Base-by-base conservation (phyloP, 2,329 filamentous ascomycete genomes). In the Metarhizium sp. region DNA sequence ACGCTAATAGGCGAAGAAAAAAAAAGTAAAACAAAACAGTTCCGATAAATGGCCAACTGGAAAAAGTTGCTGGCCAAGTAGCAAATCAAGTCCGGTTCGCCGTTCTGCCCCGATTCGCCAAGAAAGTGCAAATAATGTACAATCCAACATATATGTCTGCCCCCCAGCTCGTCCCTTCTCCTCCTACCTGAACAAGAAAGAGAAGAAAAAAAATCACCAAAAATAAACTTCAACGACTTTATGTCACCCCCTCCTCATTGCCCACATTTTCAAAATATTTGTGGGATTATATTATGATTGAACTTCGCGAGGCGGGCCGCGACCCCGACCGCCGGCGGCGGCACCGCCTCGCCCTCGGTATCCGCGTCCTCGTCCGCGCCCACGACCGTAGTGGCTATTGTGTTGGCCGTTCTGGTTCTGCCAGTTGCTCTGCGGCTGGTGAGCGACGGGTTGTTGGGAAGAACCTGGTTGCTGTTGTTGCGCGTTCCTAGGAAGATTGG, bases 401-500 rank as follows among this genome's bases (percentile, higher is more conserved):
- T 74, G 69, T 49, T 68, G 70, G 50, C 61, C 64, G 51, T 65
- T 65, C 60, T 75, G 73, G 45, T 61, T 68, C 60, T 75, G 73
- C 73, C 73, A 76, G 59, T 75, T 73, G 48, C 67, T 67, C 60
- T 73, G 68, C 30, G 63, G 61, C 54, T 68, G 65, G 46, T 65
- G 65, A 10, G 55, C 53, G 40, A 54, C 47, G 52, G 55, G 25
- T 14, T 58, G 58, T 43, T 62, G 63, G 30, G 52, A 57, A 38
- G 61, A 57, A 20, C 58, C 61, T 56, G 68, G 67, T 57, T 67
- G 65, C 29, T 63, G 61, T 54, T 63, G 67, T 62, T 67, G 67
- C 25, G 64, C 58, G 57, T 63, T 59, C 56, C 63, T 60, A 60
- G 68, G 59, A 59, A 80, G 73, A 60, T 76, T 81, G 50, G 80